Evolutionary conservation across 768 basidiomycete species (phyloP).

Genomic region (Termitomyces sp.): DNA sequence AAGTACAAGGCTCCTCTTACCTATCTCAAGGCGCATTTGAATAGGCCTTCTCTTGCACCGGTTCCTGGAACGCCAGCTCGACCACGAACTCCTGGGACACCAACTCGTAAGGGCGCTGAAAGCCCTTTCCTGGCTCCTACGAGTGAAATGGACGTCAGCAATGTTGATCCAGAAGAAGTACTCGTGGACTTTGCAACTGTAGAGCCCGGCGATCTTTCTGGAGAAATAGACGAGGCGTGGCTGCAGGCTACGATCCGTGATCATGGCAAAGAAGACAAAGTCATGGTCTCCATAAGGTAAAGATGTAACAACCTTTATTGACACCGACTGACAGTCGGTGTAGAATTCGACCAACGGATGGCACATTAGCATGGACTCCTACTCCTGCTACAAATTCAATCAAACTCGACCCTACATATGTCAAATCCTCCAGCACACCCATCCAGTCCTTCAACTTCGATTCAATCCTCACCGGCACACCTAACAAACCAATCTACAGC

Average conservation of each 20-base stretch:
- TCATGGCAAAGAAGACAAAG: slow-evolving; percentile 77
- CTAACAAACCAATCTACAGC: slow-evolving; percentile 75
- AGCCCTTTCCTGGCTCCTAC: slow-evolving; percentile 41
- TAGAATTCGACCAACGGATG: slow-evolving; percentile 60
- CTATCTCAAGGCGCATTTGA: slow-evolving; percentile 9
- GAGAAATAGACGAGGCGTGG: slow-evolving; percentile 58
- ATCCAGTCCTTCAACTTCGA: slow-evolving; percentile 57
- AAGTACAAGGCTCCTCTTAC: slow-evolving; percentile 59
- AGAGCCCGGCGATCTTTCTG: slow-evolving; percentile 63
- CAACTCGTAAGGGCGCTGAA: slow-evolving; percentile 35
- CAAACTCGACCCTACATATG: slow-evolving; percentile 52
- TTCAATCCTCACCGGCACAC: slow-evolving; percentile 69
- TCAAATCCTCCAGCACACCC: slow-evolving; percentile 33
- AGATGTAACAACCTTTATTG: slow-evolving; percentile 8
- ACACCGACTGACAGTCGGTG: not conserved
- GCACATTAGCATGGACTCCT: slow-evolving; percentile 51
- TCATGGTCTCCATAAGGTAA: slow-evolving; percentile 79
- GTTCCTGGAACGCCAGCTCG: slow-evolving; percentile 54
- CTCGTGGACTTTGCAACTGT: slow-evolving; percentile 72
- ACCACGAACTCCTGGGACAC: slow-evolving; percentile 51
- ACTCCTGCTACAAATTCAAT: slow-evolving; percentile 41
- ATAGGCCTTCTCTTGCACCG: slow-evolving; percentile 32
- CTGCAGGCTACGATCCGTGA: slow-evolving; percentile 34
- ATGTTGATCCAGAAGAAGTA: slow-evolving; percentile 68
- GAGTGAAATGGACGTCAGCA: slow-evolving; percentile 73